A percentile compares a stretch with the other conserved stretches of the same genome.
These are phyloP conservation scores for Clausena lansium DNA, from an alignment of 345 rosid species.

Conservation along the genomic window DNA sequence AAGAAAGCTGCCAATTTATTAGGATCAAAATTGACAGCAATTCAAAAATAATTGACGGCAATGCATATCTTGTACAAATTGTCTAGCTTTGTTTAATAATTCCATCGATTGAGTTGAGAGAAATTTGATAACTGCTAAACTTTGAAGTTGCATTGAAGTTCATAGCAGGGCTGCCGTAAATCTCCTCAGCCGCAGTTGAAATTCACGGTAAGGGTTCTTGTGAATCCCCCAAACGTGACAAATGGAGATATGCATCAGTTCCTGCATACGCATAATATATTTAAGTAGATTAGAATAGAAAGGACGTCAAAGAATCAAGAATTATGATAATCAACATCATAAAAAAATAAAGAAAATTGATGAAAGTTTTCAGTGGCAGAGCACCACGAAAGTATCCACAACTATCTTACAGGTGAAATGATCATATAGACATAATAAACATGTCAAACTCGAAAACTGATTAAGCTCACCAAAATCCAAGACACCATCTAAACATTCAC, in stretches of 20 bases:
- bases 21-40: constrained; percentile 11
- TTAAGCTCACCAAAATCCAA: neutral
- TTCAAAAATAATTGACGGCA: constrained; percentile 14
- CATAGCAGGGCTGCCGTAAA: constrained; percentile 64
- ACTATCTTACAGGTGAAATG: too few relatives aligned
- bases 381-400: too few relatives aligned
- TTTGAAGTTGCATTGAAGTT: constrained; percentile 6
- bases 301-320: neutral
- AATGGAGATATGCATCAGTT: constrained; percentile 80
- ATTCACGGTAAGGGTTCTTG: constrained; percentile 74
- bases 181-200: constrained; percentile 33
- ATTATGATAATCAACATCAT: neutral
- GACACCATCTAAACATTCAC: neutral
- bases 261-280: constrained; percentile 36
- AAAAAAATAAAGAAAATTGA: too few relatives aligned
- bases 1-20: constrained; percentile 16
- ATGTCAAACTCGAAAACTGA: neutral
- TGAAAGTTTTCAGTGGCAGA: neutral
- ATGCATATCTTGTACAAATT: neutral
- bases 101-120: neutral
- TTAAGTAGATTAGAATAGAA: neutral
- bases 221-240: constrained; percentile 64
- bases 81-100: neutral
- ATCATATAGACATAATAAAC: neutral
- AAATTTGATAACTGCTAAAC: neutral